These are phyloP conservation scores for Hygrophoropsis aurantiaca DNA, from an alignment of 768 basidiomycete species.

Conservation along the genomic window DNA sequence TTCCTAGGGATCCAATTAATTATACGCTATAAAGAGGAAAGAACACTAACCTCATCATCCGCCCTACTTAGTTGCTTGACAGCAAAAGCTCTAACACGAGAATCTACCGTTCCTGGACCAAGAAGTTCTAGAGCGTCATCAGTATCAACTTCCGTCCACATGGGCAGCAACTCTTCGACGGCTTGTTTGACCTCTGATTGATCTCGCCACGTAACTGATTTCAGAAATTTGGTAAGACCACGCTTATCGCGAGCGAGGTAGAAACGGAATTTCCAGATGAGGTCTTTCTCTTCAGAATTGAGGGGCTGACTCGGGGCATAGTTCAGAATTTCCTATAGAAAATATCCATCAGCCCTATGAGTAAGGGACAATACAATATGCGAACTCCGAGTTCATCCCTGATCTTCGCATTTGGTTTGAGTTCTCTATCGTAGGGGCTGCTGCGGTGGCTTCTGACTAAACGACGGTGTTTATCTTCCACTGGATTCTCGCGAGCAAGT, in stretches of 20 bases:
- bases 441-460: conserved; percentile 93
- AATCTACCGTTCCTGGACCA: conserved; percentile 87
- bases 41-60: conserved; percentile 80
- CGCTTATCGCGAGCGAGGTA: conserved; percentile 90
- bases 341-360: neutral
- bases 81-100: conserved; percentile 90
- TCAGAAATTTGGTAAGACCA: conserved; percentile 95
- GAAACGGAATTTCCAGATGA: conserved; percentile 99
- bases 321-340: conserved; percentile 74
- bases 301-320: conserved; percentile 89
- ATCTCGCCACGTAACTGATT: conserved; percentile 97
- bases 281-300: conserved; percentile 90
- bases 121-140: conserved; percentile 95
- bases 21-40: neutral
- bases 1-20: conserved; percentile 55
- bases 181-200: conserved; percentile 96
- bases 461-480: conserved; percentile 94
- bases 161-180: conserved; percentile 90
- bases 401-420: conserved; percentile 96
- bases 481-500: conserved; percentile 87
- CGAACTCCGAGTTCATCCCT: conserved; percentile 88
- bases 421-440: conserved; percentile 90
- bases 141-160: conserved; percentile 96
- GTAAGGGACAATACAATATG: conserved; percentile 1
- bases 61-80: conserved; percentile 88